These are phyloP conservation scores for Suillus decipiens DNA, from an alignment of 768 basidiomycete species.

Conservation along the genomic window DNA sequence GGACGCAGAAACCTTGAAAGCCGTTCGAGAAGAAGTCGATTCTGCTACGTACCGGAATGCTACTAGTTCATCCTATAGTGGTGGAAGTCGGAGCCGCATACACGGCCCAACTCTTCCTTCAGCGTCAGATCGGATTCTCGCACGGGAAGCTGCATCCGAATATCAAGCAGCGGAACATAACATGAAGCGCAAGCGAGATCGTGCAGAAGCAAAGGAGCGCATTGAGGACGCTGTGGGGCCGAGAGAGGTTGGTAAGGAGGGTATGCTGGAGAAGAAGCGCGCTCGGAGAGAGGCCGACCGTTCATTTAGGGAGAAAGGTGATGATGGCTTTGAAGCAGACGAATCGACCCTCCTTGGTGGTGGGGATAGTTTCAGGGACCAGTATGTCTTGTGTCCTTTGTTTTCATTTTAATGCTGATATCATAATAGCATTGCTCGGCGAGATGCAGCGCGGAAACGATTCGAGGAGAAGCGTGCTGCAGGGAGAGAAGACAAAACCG, in stretches of 20 bases:
- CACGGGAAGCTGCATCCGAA: conserved; percentile 63
- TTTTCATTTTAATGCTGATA: conserved; percentile 12
- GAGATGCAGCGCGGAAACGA: conserved; percentile 71
- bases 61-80: conserved; percentile 15
- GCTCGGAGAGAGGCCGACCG: conserved; percentile 71
- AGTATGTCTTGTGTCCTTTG: conserved; percentile 45
- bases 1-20: conserved; percentile 58
- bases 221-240: conserved; percentile 81
- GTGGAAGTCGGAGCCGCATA: conserved; percentile 42
- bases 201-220: conserved; percentile 63
- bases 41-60: conserved; percentile 40
- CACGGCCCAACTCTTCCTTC: conserved; percentile 73
- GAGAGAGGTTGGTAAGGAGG: conserved; percentile 79
- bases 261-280: conserved; percentile 84
- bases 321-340: conserved; percentile 76
- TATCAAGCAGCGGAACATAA: conserved; percentile 50
- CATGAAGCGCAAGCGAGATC: conserved; percentile 67
- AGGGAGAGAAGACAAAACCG: conserved; percentile 49
- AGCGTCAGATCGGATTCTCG: conserved; percentile 66
- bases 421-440: conserved; percentile 61
- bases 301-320: conserved; percentile 68
- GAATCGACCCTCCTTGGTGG: conserved; percentile 83
- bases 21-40: conserved; percentile 59
- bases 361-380: conserved; percentile 77
- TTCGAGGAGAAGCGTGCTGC: conserved; percentile 52